These are phyloP conservation scores for Tremellales sp. DNA, from an alignment of 1,284 basidiomycete species.

Conservation along the genomic window DNA sequence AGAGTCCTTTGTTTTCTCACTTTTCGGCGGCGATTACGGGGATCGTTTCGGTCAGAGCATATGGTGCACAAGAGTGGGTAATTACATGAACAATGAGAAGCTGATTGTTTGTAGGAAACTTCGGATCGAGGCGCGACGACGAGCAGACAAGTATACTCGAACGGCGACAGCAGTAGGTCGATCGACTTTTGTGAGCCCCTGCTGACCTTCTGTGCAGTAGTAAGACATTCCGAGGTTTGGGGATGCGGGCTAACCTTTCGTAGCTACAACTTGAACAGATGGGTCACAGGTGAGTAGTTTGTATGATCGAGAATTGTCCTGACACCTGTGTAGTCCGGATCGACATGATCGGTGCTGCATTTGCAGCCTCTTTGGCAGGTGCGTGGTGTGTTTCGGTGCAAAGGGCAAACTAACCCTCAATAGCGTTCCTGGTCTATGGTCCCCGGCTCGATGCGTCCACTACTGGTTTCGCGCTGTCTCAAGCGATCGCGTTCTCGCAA, in stretches of 20 bases:
- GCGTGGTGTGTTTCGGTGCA: neutral
- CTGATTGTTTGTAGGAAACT: conserved; percentile 19
- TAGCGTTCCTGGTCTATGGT: conserved; percentile 46
- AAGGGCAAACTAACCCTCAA: neutral
- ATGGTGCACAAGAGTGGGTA: conserved; percentile 41
- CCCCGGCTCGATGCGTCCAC: conserved; percentile 35
- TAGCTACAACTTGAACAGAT: conserved; percentile 48
- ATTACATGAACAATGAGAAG: neutral
- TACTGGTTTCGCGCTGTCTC: conserved; percentile 47
- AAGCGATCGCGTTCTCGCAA: conserved; percentile 45
- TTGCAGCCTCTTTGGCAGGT: conserved; percentile 37
- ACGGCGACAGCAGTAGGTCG: conserved; percentile 35
- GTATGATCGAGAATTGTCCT: neutral
- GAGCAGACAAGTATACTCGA: conserved; percentile 48
- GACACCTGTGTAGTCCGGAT: conserved; percentile 32
- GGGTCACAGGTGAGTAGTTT: conserved; percentile 32
- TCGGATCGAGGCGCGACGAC: conserved; percentile 34
- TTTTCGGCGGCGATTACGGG: conserved; percentile 67
- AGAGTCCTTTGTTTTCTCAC: conserved; percentile 63
- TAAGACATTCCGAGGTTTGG: conserved; percentile 4
- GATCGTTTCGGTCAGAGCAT: conserved; percentile 53
- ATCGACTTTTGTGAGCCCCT: neutral
- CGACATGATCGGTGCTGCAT: conserved; percentile 47
- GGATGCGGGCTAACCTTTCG: conserved; percentile 1
- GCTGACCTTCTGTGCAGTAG: conserved; percentile 7